Percentiles rank a stretch among this genome's conserved stretches.
phyloP scores from a whole-genome alignment of 768 basidiomycete species.

The Tylopilus sp. region DNA sequence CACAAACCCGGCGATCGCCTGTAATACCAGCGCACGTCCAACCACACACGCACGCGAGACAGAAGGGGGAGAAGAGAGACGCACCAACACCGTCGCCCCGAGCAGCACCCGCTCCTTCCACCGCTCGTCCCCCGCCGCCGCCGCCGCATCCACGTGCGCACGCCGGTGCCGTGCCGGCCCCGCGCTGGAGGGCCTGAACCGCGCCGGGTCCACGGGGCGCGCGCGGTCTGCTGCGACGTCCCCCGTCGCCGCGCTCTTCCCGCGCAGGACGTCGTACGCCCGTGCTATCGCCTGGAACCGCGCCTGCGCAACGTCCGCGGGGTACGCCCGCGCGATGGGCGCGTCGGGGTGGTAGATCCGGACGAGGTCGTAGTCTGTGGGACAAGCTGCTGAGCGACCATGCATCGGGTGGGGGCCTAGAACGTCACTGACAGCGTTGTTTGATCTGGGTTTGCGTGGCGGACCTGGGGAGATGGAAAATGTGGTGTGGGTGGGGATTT shows the following conservation, averaged over 20 bases:
- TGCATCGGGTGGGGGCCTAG: background rate
- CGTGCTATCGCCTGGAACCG: conserved; percentile 67
- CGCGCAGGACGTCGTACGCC: conserved; percentile 64
- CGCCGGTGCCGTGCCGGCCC: conserved; percentile 21
- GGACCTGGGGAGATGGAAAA: conserved; percentile 55
- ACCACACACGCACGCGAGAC: background rate
- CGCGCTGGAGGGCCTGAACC: conserved; percentile 35
- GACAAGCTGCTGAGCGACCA: background rate
- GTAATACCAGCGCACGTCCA: background rate
- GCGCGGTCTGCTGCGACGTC: conserved; percentile 15
- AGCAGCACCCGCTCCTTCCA: conserved; percentile 66
- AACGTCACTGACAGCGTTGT: conserved; percentile 46
- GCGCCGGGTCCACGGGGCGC: conserved; percentile 35
- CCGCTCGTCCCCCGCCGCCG: conserved; percentile 45
- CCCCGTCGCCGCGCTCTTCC: conserved; percentile 34
- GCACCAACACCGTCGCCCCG: conserved; percentile 51
- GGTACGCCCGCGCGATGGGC: conserved; percentile 36
- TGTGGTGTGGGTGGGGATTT: conserved; percentile 58
- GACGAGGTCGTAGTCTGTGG: conserved; percentile 73
- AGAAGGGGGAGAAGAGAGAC: background rate
- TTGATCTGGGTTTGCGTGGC: conserved; percentile 55
- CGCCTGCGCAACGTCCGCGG: conserved; percentile 51
- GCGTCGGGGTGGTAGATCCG: conserved; percentile 79
- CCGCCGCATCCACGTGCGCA: conserved; percentile 44
- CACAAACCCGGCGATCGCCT: conserved; percentile 35